Percentiles rank a stretch among this genome's conserved stretches.
These are phyloP conservation scores for Taphrina populina DNA, from an alignment of 1,139 yeast genomes.

Conservation along the genomic window DNA sequence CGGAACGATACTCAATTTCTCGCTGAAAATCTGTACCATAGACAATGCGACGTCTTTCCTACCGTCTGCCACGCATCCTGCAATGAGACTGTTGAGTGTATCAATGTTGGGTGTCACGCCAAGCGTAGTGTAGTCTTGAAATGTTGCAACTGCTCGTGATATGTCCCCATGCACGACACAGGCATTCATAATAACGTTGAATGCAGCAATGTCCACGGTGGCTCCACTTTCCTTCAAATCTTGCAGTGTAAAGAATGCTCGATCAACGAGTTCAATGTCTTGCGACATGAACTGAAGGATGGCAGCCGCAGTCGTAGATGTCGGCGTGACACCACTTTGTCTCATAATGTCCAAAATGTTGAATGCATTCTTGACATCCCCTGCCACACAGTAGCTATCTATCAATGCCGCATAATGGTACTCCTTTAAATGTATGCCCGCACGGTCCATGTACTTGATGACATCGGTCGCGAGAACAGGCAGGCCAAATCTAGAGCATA, in stretches of 20 bases:
- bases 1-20: slow-evolving; percentile 3
- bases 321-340: slow-evolving; percentile 9
- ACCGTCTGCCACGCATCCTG: slow-evolving; percentile 15
- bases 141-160: slow-evolving; percentile 31
- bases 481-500: slow-evolving; percentile 12
- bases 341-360: slow-evolving; percentile 24
- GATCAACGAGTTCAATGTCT: slow-evolving; percentile 26
- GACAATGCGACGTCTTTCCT: slow-evolving; percentile 9
- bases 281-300: slow-evolving; percentile 19
- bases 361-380: slow-evolving; percentile 32
- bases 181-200: slow-evolving; percentile 28
- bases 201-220: slow-evolving; percentile 26
- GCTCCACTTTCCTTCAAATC: slow-evolving; percentile 14
- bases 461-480: slow-evolving; percentile 32
- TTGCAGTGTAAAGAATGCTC: slow-evolving; percentile 32
- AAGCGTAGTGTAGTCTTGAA: slow-evolving; percentile 11
- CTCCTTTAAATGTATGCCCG: neutral
- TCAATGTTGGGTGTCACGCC: slow-evolving; percentile 13
- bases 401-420: slow-evolving; percentile 20
- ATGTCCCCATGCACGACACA: slow-evolving; percentile 12
- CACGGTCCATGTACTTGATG: slow-evolving; percentile 7
- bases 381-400: slow-evolving; percentile 27
- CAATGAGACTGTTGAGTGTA: slow-evolving; percentile 24
- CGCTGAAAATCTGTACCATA: slow-evolving; percentile 9
- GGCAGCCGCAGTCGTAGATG: slow-evolving; percentile 19